These are phyloP conservation scores for Allium fistulosum DNA, from an alignment of 106 monocot genomes.

Conservation along the genomic window DNA sequence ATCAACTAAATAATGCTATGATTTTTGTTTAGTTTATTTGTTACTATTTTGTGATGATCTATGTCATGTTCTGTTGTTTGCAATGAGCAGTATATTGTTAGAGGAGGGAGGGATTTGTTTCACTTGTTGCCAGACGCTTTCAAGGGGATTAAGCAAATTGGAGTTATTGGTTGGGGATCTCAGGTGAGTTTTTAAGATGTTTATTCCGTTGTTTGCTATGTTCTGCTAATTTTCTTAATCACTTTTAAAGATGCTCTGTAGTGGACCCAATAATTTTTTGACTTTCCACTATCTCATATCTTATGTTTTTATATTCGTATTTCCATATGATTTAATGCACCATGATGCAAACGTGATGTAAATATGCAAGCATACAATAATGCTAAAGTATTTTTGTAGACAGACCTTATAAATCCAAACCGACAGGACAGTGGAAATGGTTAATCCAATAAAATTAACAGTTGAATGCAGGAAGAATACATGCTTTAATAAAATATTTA, in stretches of 20 bases:
- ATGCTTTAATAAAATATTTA: too few relatives aligned
- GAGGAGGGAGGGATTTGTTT: conserved; percentile 88
- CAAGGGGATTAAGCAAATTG: conserved; percentile 89
- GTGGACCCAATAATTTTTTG: not conserved
- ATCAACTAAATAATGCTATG: too few relatives aligned
- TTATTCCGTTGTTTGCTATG: not conserved
- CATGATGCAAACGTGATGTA: too few relatives aligned
- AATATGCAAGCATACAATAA: too few relatives aligned
- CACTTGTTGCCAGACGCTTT: conserved; percentile 74
- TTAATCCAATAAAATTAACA: too few relatives aligned
- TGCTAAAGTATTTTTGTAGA: too few relatives aligned
- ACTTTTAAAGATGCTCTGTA: not conserved
- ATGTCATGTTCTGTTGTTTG: not conserved
- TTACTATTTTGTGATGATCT: not conserved
- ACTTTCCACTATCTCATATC: not conserved
- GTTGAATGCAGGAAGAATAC: too few relatives aligned
- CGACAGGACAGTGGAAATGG: too few relatives aligned
- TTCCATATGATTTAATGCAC: too few relatives aligned
- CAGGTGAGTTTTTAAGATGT: conserved; percentile 40
- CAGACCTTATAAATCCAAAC: too few relatives aligned
- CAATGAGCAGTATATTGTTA: conserved; percentile 59
- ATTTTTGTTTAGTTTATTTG: not conserved
- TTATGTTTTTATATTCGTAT: not conserved
- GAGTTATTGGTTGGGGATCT: conserved; percentile 89
- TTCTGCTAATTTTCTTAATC: not conserved